Base-by-base conservation (phyloP, 495 filamentous ascomycete genomes). In the Pseudevernia furfuracea region DNA sequence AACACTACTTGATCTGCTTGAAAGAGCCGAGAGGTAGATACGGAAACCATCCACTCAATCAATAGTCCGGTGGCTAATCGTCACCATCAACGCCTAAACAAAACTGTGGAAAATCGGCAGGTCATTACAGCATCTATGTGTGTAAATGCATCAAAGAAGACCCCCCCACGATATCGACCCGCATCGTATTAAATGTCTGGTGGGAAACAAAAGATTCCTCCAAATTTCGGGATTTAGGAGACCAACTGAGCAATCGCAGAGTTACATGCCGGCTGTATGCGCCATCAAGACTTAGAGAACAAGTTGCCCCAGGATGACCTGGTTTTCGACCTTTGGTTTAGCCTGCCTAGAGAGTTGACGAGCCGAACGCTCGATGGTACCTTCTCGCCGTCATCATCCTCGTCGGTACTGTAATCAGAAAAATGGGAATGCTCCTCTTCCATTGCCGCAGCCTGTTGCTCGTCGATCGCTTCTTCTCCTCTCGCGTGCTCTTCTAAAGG, bases 371-470 rank as follows among this genome's bases (percentile, higher is more conserved):
- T 32, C 17, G 52, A 34, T 21, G 52, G 30, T 55, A 19, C 3
- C 15, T 34, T 30, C 23, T 23, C 25, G 25, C 14, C 52, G 30
- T 55, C 17, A 21, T 55, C 52, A 32, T 55, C 52, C 6, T 55
- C 52, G 25, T 55, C 52, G 4, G 28, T 34, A 36, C 52, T 55
- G 52, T 19, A 19, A 55, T 55, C 52, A 7, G 52, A 55, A 55
- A 55, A 55, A 55, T 34, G 52, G 17, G 52, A 55, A 21, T 11
- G 52, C 28, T 55, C 52, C 30, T 55, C 52, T 55, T 55, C 52
- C 30, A 12, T 34, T 34, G 10, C 21, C 52, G 30, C 52, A 17
- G 52, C 4, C 14, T 53, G 30, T 5, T 7, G 5, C 3, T 55
- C 7, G 19, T 34, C 30, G 17, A 12, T 55, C 3, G 52, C 17